Evolutionary conservation across 176 grass and related monocot species (phyloP).

Genomic region (sorghum (Sorghum bicolor)): Sorghum_bicolor_NCBIv3 NC_012870.2:9620001-9620500

Average conservation of each 20-base stretch:
- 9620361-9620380: too few relatives aligned
- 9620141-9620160: constrained; percentile 13
- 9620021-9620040: constrained; percentile 57
- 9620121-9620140: background rate
- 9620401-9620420: background rate
- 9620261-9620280: background rate
- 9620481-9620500: too few relatives aligned
- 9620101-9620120: background rate
- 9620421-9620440: too few relatives aligned
- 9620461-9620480: too few relatives aligned
- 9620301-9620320: background rate
- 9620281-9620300: background rate
- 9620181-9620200: constrained; percentile 1
- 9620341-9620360: too few relatives aligned
- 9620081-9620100: background rate
- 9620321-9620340: too few relatives aligned
- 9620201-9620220: background rate
- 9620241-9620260: constrained; percentile 26
- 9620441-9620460: too few relatives aligned
- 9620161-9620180: constrained; percentile 10
- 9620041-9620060: constrained; percentile 24
- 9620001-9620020: constrained; percentile 12
- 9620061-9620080: constrained; percentile 20
- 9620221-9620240: constrained; percentile 43
- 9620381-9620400: too few relatives aligned